Conservation (phyloP, 805 yeast species). For the Wickerhamiella kurtzmanii region DNA sequence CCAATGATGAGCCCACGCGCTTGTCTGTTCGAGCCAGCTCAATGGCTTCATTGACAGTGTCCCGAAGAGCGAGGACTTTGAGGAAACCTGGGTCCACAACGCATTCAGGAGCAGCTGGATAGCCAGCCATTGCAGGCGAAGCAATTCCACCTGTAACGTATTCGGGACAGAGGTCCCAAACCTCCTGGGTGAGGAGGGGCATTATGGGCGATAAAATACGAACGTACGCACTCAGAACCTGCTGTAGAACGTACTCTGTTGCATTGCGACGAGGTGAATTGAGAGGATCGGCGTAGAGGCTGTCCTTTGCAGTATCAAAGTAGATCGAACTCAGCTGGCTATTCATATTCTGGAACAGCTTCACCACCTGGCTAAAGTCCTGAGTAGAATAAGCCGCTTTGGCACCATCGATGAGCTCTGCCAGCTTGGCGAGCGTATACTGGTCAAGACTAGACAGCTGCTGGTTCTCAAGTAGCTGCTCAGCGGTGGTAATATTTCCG, state of each 20-base stretch:
- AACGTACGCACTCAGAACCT: slow-evolving; percentile 46
- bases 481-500: slow-evolving; percentile 47
- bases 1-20: slow-evolving; percentile 38
- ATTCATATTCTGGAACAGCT: slow-evolving; percentile 56
- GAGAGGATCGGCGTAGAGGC: slow-evolving; percentile 55
- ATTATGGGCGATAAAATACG: slow-evolving; percentile 64
- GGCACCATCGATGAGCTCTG: slow-evolving; percentile 32
- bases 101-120: slow-evolving; percentile 20
- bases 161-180: slow-evolving; percentile 49
- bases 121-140: slow-evolving; percentile 39
- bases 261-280: slow-evolving; percentile 39
- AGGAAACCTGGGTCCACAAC: slow-evolving; percentile 27
- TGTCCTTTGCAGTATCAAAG: slow-evolving; percentile 76
- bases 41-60: slow-evolving; percentile 35
- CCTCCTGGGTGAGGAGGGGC: slow-evolving; percentile 80
- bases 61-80: slow-evolving; percentile 35
- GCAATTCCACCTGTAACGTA: slow-evolving; percentile 19
- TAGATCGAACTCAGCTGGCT: slow-evolving; percentile 67
- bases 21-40: slow-evolving; percentile 46
- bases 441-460: slow-evolving; percentile 34
- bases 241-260: slow-evolving; percentile 49
- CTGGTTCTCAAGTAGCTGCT: background rate
- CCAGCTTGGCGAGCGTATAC: slow-evolving; percentile 44
- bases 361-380: slow-evolving; percentile 59
- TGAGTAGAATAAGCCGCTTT: slow-evolving; percentile 37